Evolutionary conservation across 768 basidiomycete species (phyloP), one percentile per base, ranked within the genome.

Genomic region (Mycena rebaudengoi): DNA sequence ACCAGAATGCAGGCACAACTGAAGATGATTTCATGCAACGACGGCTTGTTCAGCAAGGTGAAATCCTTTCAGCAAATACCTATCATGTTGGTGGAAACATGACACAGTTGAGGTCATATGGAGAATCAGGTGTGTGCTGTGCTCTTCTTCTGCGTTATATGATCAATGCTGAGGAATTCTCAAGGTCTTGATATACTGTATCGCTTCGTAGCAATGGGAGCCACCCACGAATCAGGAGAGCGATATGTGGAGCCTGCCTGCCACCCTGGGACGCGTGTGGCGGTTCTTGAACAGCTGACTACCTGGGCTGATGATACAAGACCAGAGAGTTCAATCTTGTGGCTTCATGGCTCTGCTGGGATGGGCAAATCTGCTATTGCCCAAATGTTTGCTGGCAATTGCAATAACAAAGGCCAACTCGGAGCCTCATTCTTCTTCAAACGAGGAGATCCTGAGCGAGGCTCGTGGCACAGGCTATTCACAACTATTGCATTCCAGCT

Each of bases 391-490:
- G 65, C 69, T 2, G 62, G 66, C 21, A 10, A 33, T 13, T 65
- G 71, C 45, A 68, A 30, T 57, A 60, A 48, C 32, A 26, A 18
- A 30, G 57, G 49, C 35, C 49, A 12, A 14, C 68, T 78, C 3
- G 75, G 69, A 23, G 76, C 72, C 0, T 71, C 73, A 44, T 78
- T 79, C 68, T 79, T 78, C 56, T 77, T 79, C 68, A 75, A 72
- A 2, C 68, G 74, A 13, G 67, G 68, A 25, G 69, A 70, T 49
- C 50, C 69, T 14, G 70, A 69, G 40, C 69, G 75, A 2, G 66
- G 66, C 1, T 69, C 70, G 10, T 69, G 66, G 16, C 61, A 57
- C 14, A 64, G 63, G 23, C 62, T 78, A 1, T 37, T 77, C 11
- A 64, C 76, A 4, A 76, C 77, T 0, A 25, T 79, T 11, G 67